Percentiles rank a stretch among this genome's conserved stretches.
phyloP scores from a whole-genome alignment of 192 early-diverging fungal genomes.

The Backusella sp. region DNA sequence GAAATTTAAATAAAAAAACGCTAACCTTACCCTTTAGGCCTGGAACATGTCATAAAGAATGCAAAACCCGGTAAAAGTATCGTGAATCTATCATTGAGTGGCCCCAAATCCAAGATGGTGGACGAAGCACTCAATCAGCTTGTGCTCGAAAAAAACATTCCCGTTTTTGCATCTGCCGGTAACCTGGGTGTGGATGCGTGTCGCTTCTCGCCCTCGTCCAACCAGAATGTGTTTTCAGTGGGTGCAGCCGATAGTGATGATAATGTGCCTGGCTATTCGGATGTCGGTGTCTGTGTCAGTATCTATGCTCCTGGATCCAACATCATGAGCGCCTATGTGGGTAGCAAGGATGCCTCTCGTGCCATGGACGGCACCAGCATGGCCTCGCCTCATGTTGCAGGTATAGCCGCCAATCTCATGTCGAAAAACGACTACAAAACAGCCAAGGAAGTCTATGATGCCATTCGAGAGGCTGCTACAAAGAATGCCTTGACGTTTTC shows the following conservation, averaged over 20 bases:
- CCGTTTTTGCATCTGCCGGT: conserved; percentile 59
- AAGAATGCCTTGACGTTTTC: conserved; percentile 12
- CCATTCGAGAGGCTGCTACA: conserved; percentile 13
- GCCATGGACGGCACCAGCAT: conserved; percentile 52
- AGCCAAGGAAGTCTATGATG: conserved; percentile 36
- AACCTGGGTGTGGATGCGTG: conserved; percentile 61
- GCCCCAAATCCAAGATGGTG: conserved; percentile 42
- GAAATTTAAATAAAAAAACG: not conserved
- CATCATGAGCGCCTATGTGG: conserved; percentile 46
- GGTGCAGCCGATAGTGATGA: conserved; percentile 45
- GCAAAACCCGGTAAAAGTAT: conserved; percentile 37
- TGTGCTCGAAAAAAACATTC: conserved; percentile 37
- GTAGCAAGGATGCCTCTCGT: conserved; percentile 12
- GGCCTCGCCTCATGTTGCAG: conserved; percentile 50
- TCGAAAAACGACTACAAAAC: conserved; percentile 20
- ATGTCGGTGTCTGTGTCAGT: conserved; percentile 56
- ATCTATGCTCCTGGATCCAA: conserved; percentile 62
- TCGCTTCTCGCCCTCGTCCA: conserved; percentile 49
- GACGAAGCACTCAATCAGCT: conserved; percentile 39
- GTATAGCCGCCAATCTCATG: conserved; percentile 44
- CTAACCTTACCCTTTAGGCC: not conserved
- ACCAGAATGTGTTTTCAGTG: conserved; percentile 42
- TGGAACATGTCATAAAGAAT: conserved; percentile 23
- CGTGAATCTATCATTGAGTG: conserved; percentile 65
- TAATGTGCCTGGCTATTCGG: conserved; percentile 45